These are phyloP conservation scores for Elsinoe fawcettii DNA, from an alignment of 2,329 filamentous ascomycete species.

Conservation along the genomic window DNA sequence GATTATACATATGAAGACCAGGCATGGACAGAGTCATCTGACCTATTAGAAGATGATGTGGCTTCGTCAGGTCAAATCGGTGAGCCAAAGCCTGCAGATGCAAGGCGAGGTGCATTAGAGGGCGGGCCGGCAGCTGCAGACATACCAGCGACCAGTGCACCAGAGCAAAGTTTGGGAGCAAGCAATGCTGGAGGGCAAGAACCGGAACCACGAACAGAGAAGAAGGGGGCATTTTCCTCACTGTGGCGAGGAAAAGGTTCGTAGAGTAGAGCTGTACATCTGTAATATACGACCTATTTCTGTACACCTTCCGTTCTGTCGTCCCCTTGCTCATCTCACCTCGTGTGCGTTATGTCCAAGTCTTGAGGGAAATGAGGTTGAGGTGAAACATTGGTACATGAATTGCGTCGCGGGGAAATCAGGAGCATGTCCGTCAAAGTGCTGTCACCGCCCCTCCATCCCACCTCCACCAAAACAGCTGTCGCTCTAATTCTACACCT, in stretches of 20 bases:
- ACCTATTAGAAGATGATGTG: neutral
- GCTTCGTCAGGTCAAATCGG: neutral
- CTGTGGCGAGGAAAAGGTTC: neutral
- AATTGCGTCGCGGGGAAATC: constrained; percentile 1
- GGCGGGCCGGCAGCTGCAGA: neutral
- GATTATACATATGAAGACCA: neutral
- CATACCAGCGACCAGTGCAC: neutral
- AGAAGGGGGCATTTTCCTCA: neutral
- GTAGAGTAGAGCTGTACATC: neutral
- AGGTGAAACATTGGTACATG: constrained; percentile 9
- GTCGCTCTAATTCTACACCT: neutral
- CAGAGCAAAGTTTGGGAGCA: neutral
- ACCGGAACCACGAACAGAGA: neutral
- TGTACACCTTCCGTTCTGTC: neutral
- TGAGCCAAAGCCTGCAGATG: neutral
- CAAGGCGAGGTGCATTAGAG: neutral
- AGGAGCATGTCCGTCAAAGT: constrained; percentile 4
- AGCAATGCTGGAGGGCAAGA: neutral
- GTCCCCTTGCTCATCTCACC: neutral
- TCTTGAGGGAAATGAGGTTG: neutral
- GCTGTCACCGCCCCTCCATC: constrained; percentile 14
- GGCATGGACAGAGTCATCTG: neutral
- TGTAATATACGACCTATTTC: neutral
- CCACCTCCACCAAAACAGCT: constrained; percentile 10
- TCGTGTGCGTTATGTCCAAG: neutral